Base-by-base conservation (phyloP, 2,329 filamentous ascomycete genomes). In the Incumbomyces lentus region DNA sequence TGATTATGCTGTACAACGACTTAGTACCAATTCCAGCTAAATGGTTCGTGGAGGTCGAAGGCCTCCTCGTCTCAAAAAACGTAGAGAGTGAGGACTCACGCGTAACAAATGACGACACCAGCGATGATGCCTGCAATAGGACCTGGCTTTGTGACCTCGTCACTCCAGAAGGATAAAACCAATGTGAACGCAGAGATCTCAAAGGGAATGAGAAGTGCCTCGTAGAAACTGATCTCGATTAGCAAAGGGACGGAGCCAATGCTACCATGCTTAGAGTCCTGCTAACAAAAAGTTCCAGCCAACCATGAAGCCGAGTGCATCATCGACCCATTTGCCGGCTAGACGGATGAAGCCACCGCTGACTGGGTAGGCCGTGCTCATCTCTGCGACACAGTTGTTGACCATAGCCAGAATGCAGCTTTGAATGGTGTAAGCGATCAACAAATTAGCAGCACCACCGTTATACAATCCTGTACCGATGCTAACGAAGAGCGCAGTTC, bases 1-100 rank as follows among this genome's bases (percentile, higher is more conserved):
- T 88, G 63, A 88, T 68, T 2, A 65, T n/a, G n/a, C 19, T 40
- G 30, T 47, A 50, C 19, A n/a, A 32, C 10, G 31, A 32, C 8
- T 32, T 32, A 32, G 31, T n/a, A n/a, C n/a, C n/a, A n/a, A 32
- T 32, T 32, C n/a, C 31, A 32, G 8, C 8, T 32, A n/a, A 32
- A 32, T 32, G 31, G 31, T 32, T n/a, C 31, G 8, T n/a, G 31
- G n/a, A 32, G 31, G 10, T 32, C n/a, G 31, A 32, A 8, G 31
- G n/a, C n/a, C n/a, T n/a, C n/a, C n/a, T n/a, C n/a, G n/a, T n/a
- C n/a, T 26, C 22, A 26, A 26, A 5, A 26, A 26, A 26, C 8
- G 22, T 26, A 26, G 33, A 12, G 13, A 17, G 16, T 4, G 13
- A 12, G 13, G 5, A 11, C 57, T 48, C 51, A 63, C 58, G 56